Conservation (phyloP, 768 basidiomycete genomes). For the Russula compacta region DNA sequence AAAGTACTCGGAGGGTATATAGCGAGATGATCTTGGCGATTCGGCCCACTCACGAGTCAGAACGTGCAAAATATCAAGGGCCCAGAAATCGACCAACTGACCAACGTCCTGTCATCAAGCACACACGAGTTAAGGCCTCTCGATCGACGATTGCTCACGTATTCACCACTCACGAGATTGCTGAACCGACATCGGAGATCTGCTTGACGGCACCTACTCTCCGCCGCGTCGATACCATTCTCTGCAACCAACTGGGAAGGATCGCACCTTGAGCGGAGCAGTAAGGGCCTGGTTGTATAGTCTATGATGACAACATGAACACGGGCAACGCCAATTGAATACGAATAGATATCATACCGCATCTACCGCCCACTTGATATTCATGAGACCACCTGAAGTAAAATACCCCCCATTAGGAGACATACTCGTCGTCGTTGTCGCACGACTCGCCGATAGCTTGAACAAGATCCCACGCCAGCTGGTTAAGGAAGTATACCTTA, state of each 20-base stretch:
- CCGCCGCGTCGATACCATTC: not conserved
- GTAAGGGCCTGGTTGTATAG: not conserved
- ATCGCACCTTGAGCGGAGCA: conserved; percentile 12
- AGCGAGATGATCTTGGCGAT: conserved; percentile 29
- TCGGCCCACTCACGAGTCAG: not conserved
- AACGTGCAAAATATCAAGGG: not conserved
- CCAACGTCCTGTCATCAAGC: conserved; percentile 1
- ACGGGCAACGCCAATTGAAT: not conserved
- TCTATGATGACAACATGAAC: not conserved
- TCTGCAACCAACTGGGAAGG: not conserved
- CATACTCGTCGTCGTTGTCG: not conserved
- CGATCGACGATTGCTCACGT: not conserved
- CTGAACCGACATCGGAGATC: conserved; percentile 4
- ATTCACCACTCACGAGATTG: conserved; percentile 5
- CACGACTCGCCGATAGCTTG: conserved; percentile 20
- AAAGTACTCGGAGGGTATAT: conserved; percentile 32
- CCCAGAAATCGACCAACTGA: not conserved
- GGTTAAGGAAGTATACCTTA: conserved; percentile 24
- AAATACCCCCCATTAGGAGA: not conserved
- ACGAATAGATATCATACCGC: conserved; percentile 22
- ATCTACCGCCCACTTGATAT: conserved; percentile 29
- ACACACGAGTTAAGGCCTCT: not conserved
- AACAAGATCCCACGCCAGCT: conserved; percentile 24
- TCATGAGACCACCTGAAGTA: conserved; percentile 30
- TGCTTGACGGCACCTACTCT: conserved; percentile 6